Evolutionary conservation across 2,329 filamentous ascomycete genomes (phyloP), one percentile per base, ranked within the genome.

Genomic region (Cladosporium sp.): DNA sequence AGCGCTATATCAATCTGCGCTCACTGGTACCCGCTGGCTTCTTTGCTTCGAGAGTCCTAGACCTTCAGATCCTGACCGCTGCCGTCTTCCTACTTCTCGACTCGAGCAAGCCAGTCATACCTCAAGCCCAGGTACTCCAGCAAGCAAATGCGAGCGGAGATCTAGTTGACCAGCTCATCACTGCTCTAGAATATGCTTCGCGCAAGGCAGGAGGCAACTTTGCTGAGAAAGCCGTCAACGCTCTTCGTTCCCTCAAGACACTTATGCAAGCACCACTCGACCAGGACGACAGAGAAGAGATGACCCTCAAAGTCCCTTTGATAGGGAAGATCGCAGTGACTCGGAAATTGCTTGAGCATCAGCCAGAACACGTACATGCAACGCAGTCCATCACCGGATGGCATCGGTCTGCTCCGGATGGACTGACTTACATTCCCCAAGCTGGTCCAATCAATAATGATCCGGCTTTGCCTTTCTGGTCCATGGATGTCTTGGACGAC

Each of bases 11-110:
- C 5, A 36, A 42, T 13, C 37, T 65, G 4, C 53, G 62, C 12
- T 50, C 49, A 18, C 40, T 54, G 0, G 43, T 62, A 1, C 62
- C 59, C 2, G 19, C 47, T 7, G 60, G 61, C 5, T 65, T 65
- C 54, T 65, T 64, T 36, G 42, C 61, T 7, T 55, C 51, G 42
- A 54, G 60, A 2, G 51, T 64, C 27, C 42, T 63, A 9, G 61
- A 64, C 41, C 54, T 64, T 52, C 61, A 64, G 36, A 56, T 58
- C 41, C 56, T 62, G 17, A 60, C 60, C 2, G 60, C 57, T 9
- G 58, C 58, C 1, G 49, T 58, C 6, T 62, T 61, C 43, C 50
- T 64, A 8, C 47, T 59, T 7, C 41, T 48, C 37, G 37, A 48
- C 29, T 34, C 7, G 15, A 48, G 37, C 37, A 48, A 41, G 32